Percentiles rank a stretch among this genome's conserved stretches.
Conservation (phyloP, 306 rosid species). For the Pyrus betulifolia region DNA sequence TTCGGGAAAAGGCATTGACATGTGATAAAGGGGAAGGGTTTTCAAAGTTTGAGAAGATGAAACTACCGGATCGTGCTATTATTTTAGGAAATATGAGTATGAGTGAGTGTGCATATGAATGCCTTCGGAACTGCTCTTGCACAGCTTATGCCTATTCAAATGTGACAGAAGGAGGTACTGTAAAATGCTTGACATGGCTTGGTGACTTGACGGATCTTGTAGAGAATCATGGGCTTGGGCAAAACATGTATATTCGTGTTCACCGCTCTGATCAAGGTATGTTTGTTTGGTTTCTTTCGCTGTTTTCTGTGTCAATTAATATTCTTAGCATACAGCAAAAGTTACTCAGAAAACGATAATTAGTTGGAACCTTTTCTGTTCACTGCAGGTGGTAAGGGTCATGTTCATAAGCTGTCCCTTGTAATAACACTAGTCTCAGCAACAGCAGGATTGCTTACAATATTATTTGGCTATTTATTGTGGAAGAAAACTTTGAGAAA, state of each 20-base stretch:
- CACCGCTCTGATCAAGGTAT: neutral
- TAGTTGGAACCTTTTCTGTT: neutral
- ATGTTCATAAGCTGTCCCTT: neutral
- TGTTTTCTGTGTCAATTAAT: neutral
- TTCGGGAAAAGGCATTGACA: slow-evolving; percentile 19
- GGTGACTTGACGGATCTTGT: neutral
- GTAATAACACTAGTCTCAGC: neutral
- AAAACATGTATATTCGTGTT: neutral
- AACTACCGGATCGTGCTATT: neutral
- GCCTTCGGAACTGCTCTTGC: slow-evolving; percentile 50
- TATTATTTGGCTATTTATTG: neutral
- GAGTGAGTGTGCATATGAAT: slow-evolving; percentile 30
- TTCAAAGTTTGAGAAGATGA: neutral
- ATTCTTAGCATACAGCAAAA: neutral
- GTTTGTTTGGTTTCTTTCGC: neutral
- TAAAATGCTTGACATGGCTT: neutral
- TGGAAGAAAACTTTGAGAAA: neutral
- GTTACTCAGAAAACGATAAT: neutral
- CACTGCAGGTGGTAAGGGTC: neutral
- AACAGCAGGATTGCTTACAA: neutral
- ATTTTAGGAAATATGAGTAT: neutral
- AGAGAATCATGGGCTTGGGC: neutral
- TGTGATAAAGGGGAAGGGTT: slow-evolving; percentile 6
- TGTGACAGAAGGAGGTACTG: neutral
- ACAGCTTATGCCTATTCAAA: slow-evolving; percentile 41